A percentile compares a stretch with the other conserved stretches of the same genome.
These are phyloP conservation scores for Xylariaceae sp. DNA, from an alignment of 2,329 filamentous ascomycete species.

Conservation along the genomic window DNA sequence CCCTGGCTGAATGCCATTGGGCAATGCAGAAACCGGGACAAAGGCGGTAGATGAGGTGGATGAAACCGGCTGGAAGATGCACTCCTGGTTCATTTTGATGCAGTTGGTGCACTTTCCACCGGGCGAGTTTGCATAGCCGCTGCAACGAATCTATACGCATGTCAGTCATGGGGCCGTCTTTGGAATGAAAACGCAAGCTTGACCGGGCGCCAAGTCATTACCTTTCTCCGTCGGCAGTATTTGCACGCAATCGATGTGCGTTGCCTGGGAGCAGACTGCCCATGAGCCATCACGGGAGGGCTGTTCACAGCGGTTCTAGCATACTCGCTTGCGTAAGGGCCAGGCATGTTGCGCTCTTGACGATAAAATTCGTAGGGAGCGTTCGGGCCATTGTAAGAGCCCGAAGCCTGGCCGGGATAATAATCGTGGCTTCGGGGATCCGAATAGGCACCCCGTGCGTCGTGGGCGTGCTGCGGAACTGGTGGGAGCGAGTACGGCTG, in stretches of 20 bases:
- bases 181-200: neutral
- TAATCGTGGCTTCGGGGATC: conserved; percentile 35
- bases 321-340: conserved; percentile 30
- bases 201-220: conserved; percentile 28
- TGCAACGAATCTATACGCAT: conserved; percentile 50
- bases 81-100: conserved; percentile 57
- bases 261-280: conserved; percentile 52
- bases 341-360: conserved; percentile 30
- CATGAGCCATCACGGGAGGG: conserved; percentile 35
- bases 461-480: conserved; percentile 33
- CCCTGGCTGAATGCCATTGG: conserved; percentile 53
- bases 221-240: conserved; percentile 59
- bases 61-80: conserved; percentile 56
- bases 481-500: conserved; percentile 26
- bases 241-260: conserved; percentile 56
- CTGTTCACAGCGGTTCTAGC: conserved; percentile 32
- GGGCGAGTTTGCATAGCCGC: conserved; percentile 53
- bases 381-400: conserved; percentile 19
- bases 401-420: conserved; percentile 20
- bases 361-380: conserved; percentile 32
- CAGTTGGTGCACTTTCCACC: conserved; percentile 58
- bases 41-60: conserved; percentile 53
- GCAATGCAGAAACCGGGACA: conserved; percentile 53
- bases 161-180: conserved; percentile 22
- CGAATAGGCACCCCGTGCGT: conserved; percentile 32